Evolutionary conservation across 225 moss, liverwort and hornwort species (phyloP), one percentile per base, ranked within the genome.

Genomic region (Ulota crispa): DNA sequence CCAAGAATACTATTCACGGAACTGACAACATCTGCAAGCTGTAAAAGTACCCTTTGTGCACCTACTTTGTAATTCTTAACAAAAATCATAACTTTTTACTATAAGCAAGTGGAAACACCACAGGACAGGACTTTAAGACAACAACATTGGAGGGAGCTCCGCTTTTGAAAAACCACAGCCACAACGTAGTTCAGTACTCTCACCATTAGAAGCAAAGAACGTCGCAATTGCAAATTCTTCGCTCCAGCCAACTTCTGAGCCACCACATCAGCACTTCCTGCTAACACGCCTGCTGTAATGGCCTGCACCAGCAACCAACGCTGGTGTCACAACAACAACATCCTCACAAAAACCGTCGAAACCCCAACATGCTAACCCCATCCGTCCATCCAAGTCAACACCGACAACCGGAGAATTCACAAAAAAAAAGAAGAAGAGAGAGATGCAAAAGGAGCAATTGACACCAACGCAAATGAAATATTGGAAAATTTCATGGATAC

Each of bases 231-330:
- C 86, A 99, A 82, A 37, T 92, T 83, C 87, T 94, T 94, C 45
- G 53, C 85, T 83, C 98, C 95, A 20, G 87, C 85, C 20, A 99
- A 72, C 82, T 99, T 99, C 79, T 99, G 98, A 34, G 98, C 94
- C 78, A 95, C 56, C 81, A 90, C 34, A 55, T 99, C 95, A 87
- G 95, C 94, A 62, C 89, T 90, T 78, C 91, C 94, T 47, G 94
- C 95, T 31, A 99, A 83, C 42, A 93, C 89, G 43, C 93, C 98
- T 53, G 98, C 89, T 54, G 98, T 96, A 20, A 93, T 89, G 73
- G 93, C 91, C 97, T 97, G 83, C 85, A 81, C 18, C 60, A 75
- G 34, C 39, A 82, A 77, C 61, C 13, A 45, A 13, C 45, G 39
- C 39, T 39, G 8, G 42, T 37, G 64, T 70, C n/a, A 76, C 39